A percentile compares a stretch with the other conserved stretches of the same genome.
phyloP scores from a whole-genome alignment of 192 early-diverging fungal species.

The Hyaloraphidium curvatum region DNA sequence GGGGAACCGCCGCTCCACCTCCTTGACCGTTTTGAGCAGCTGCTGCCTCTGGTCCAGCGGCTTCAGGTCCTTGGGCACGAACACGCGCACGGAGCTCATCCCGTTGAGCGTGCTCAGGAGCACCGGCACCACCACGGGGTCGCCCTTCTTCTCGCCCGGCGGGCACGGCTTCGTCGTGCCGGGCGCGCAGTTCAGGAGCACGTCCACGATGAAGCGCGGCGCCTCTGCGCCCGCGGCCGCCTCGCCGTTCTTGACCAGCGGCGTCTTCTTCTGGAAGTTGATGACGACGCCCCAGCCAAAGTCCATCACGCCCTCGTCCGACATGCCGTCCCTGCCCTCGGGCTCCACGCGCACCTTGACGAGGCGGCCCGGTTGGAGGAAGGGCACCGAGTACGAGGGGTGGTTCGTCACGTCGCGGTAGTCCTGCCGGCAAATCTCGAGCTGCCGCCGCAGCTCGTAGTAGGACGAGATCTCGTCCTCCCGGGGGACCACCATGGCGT shows the following conservation, averaged over 20 bases:
- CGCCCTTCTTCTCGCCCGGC: slow-evolving; percentile 26
- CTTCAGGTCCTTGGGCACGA: slow-evolving; percentile 50
- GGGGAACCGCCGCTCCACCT: slow-evolving; percentile 50
- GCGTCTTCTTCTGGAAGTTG: slow-evolving; percentile 42
- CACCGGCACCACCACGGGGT: slow-evolving; percentile 58
- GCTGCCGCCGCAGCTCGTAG: slow-evolving; percentile 53
- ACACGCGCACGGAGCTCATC: slow-evolving; percentile 52
- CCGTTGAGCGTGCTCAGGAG: slow-evolving; percentile 49
- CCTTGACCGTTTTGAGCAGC: slow-evolving; percentile 38
- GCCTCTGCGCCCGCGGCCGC: slow-evolving; percentile 10
- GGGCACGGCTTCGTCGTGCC: slow-evolving; percentile 35
- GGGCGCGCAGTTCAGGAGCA: slow-evolving; percentile 56
- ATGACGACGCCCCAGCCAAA: slow-evolving; percentile 88
- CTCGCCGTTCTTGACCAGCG: slow-evolving; percentile 9
- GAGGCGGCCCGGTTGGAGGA: slow-evolving; percentile 68
- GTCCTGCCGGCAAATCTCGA: slow-evolving; percentile 39
- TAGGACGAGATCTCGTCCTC: slow-evolving; percentile 53
- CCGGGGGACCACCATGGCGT: slow-evolving; percentile 35
- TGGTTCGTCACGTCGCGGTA: slow-evolving; percentile 59
- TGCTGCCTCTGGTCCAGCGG: slow-evolving; percentile 32
- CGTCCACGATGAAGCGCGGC: slow-evolving; percentile 63
- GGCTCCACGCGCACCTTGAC: slow-evolving; percentile 24
- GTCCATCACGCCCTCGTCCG: slow-evolving; percentile 27
- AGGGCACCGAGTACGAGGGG: slow-evolving; percentile 61
- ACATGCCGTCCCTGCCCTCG: background rate